Evolutionary conservation across 2,329 filamentous ascomycete species (phyloP), one percentile per base, ranked within the genome.

Genomic region (Colletotrichum euphorbiae): DNA sequence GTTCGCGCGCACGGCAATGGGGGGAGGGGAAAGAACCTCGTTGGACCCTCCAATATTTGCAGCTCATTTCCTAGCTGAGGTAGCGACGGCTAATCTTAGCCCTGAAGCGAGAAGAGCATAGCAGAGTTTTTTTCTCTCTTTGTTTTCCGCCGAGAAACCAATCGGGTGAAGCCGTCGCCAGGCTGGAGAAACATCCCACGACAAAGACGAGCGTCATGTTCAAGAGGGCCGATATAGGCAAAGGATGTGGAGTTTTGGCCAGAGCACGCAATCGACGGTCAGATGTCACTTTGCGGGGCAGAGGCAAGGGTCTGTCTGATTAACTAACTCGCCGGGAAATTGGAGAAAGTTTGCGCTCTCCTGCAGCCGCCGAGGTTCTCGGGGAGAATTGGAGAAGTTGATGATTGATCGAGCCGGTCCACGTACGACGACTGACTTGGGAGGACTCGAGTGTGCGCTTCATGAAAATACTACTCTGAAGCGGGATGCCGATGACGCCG

Each of bases 201-300:
- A 43, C 45, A 52, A 52, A 33, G 45, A 24, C 51, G 33, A 31
- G 55, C 8, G 24, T 43, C 36, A 28, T 62, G 57, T 58, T 51
- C 31, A 50, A 48, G 48, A 50, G 48, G 31, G 62, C 71, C 71
- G 70, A 68, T 71, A 74, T 72, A 71, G 73, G 74, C 69, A 73
- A 66, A 54, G 17, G 60, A 70, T 75, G 72, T 75, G 76, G 75
- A 73, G 73, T 73, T 72, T 72, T 71, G 63, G 52, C 43, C 69
- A 67, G 69, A 78, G 76, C 76, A 77, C 77, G 77, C 75, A 73
- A 77, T 78, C 73, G 72, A 50, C 72, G 71, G 71, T 71, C 65
- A 68, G 70, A 70, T 70, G 67, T 67, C 69, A 69, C 66, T 66
- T 66, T 66, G 61, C 66, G 66, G 66, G 61, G 66, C 66, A 55